Percentiles rank a stretch among this genome's conserved stretches.
Conservation (phyloP, 2,329 filamentous ascomycete genomes). For the Chalaropsis ovoidea region DNA sequence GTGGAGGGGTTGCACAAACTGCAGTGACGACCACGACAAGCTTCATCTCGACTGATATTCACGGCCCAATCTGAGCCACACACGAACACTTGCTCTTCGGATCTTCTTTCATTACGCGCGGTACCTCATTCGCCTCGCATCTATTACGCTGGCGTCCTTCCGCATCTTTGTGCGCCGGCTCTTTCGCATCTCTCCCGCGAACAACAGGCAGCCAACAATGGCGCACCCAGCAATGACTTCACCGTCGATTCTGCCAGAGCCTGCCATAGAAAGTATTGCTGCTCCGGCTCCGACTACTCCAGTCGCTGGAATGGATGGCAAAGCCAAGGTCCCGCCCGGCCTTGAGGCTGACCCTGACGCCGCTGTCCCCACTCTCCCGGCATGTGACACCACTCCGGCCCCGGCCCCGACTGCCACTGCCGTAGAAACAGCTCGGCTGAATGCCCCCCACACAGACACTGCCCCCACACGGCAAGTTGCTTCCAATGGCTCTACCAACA, state of each 20-base stretch:
- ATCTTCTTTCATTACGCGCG: too few relatives aligned
- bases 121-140: background rate
- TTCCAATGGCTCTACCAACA: conserved; percentile 20
- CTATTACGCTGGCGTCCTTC: conserved; percentile 12
- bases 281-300: background rate
- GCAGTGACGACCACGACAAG: background rate
- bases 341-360: background rate
- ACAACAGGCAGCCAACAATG: background rate
- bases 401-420: background rate
- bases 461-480: background rate
- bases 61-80: background rate
- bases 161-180: background rate
- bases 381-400: background rate
- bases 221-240: background rate
- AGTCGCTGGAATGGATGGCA: background rate
- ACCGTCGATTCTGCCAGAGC: background rate
- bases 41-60: background rate
- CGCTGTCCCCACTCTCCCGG: background rate
- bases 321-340: background rate
- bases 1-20: conserved; percentile 20
- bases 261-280: background rate
- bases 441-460: background rate
- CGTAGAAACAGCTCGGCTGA: background rate
- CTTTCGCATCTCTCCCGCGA: conserved; percentile 6
- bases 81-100: background rate